Evolutionary conservation across 1,139 yeast species (phyloP).

Genomic region (Arxiozyma slooffiae): DNA sequence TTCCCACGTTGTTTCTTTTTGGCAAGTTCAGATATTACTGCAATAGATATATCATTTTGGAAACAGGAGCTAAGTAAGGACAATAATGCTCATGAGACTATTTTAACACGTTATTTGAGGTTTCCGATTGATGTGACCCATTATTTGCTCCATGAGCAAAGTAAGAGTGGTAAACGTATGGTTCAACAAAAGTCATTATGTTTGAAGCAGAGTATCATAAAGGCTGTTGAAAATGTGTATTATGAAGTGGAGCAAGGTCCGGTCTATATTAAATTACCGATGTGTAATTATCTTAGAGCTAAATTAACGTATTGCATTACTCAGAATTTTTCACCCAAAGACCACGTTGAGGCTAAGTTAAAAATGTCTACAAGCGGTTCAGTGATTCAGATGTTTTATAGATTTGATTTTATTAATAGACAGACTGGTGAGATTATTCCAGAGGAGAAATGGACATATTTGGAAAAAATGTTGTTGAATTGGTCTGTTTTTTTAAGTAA

Average conservation of each 20-base stretch:
- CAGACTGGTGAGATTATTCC: conserved; percentile 20
- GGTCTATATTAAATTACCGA: conserved; percentile 37
- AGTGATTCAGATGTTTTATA: conserved; percentile 19
- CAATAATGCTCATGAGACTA: not conserved
- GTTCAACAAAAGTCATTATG: conserved; percentile 3
- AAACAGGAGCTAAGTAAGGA: conserved; percentile 5
- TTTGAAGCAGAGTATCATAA: conserved; percentile 37
- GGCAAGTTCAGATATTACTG: conserved; percentile 15
- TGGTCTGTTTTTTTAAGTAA: conserved; percentile 16
- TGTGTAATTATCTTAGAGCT: conserved; percentile 44
- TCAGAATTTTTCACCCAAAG: conserved; percentile 25
- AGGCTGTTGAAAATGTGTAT: conserved; percentile 25
- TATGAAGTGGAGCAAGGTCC: conserved; percentile 29
- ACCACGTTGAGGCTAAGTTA: conserved; percentile 10
- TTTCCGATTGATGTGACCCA: conserved; percentile 25
- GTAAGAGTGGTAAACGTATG: conserved; percentile 1
- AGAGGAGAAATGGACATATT: conserved; percentile 13
- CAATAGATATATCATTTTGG: conserved; percentile 17
- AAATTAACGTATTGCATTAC: conserved; percentile 46
- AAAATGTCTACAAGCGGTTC: conserved; percentile 15
- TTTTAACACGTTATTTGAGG: conserved; percentile 20
- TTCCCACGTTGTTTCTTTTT: conserved; percentile 24
- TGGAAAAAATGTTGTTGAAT: conserved; percentile 16
- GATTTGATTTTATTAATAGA: conserved; percentile 17
- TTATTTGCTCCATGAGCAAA: conserved; percentile 17